Base-by-base conservation (phyloP, 257 asterid species). In the Scutellaria barbata region DNA sequence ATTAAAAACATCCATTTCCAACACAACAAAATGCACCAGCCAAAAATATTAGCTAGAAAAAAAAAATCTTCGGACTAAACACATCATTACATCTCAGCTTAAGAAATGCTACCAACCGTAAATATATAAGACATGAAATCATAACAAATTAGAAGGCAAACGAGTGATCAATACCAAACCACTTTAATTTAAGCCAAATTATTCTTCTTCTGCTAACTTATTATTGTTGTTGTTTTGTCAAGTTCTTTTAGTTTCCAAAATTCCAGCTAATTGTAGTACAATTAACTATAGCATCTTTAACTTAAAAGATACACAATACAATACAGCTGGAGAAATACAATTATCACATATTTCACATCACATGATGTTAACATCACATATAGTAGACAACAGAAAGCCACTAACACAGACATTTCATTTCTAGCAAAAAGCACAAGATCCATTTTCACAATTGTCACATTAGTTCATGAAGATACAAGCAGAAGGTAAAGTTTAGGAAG, bases 71-170 rank as follows among this genome's bases (percentile, higher is more conserved):
- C 5, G 35, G 35, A 30, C 35, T 30, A 30, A 30, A 30, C 2
- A 30, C 2, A 30, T 30, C 35, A 30, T 30, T 30, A 30, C 4
- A 30, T 30, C 35, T 30, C 35, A 30, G 35, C 3, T 30, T 48
- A 59, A 59, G 47, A 35, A 59, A 35, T 59, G 40, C 5, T 12
- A 37, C 35, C 50, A 60, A 13, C 50, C 39, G 50, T 1, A 40
- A 16, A 61, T n/a, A 61, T 33, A 12, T n/a, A 42, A 10, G n/a
- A 14, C 66, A 42, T 13, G 18, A 17, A 63, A 63, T 46, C 8
- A 64, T 18, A 42, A 22, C 39, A 63, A 41, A 62, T 10, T 45
- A 52, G 51, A 39, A n/a, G 10, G 72, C 62, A 39, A 39, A 10
- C 14, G 42, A 54, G 39, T 53, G 11, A 53, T 57, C 45, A 10